phyloP scores from a whole-genome alignment of 495 filamentous ascomycete species.

The Aspergillus sclerotioniger region DNA sequence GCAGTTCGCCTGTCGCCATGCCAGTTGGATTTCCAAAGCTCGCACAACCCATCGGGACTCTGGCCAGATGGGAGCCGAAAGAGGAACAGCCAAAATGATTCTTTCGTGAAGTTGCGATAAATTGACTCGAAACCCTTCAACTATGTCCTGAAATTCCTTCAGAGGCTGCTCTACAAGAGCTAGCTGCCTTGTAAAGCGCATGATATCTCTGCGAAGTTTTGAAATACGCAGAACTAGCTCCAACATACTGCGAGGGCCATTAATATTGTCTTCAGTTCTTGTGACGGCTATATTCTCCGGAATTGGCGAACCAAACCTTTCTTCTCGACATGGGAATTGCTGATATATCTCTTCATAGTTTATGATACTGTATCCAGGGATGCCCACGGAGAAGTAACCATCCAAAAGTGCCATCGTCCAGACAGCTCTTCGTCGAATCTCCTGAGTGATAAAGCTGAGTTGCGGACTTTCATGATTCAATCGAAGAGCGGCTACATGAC shows the following conservation, averaged over 20 bases:
- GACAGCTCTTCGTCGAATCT: constrained; percentile 20
- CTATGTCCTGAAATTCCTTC: not conserved
- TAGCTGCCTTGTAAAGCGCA: not conserved
- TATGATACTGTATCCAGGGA: constrained; percentile 21
- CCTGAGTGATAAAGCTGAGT: constrained; percentile 19
- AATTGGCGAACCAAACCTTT: constrained; percentile 10
- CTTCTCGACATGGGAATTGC: constrained; percentile 18
- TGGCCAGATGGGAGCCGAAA: no score
- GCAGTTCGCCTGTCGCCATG: constrained; percentile 23
- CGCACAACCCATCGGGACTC: constrained; percentile 1
- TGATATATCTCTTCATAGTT: constrained; percentile 21
- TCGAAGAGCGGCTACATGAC: constrained; percentile 16
- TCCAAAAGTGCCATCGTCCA: constrained; percentile 21
- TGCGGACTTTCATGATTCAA: constrained; percentile 22
- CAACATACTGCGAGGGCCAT: not conserved
- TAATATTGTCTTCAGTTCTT: not conserved
- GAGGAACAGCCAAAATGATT: not conserved
- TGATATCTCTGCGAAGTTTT: not conserved
- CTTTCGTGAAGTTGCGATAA: not conserved
- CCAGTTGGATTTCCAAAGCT: not conserved
- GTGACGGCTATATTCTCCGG: not conserved
- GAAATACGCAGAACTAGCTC: not conserved
- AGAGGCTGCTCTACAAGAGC: not conserved
- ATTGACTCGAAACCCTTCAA: not conserved
- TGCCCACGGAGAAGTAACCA: constrained; percentile 19